phyloP scores from a whole-genome alignment of 2,329 filamentous ascomycete genomes.

The Cadophora gregata region DNA sequence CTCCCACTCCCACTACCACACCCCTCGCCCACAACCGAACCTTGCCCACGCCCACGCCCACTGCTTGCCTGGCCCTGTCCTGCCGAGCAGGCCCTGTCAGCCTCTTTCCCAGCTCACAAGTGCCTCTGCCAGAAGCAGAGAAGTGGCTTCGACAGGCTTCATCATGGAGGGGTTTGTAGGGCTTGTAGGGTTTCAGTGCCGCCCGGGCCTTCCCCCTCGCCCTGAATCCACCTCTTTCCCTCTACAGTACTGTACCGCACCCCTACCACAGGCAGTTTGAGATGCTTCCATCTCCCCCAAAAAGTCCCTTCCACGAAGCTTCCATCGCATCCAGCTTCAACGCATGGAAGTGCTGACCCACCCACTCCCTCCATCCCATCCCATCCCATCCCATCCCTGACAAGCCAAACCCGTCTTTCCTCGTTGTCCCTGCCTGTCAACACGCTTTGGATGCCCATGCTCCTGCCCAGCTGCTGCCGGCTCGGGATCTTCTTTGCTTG shows the following conservation, averaged over 20 bases:
- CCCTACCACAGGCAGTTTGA: constrained; percentile 1
- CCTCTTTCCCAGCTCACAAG: constrained; percentile 13
- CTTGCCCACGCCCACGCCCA: neutral
- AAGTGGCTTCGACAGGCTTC: neutral
- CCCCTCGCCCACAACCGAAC: neutral
- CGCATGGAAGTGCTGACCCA: constrained; percentile 11
- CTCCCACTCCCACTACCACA: neutral
- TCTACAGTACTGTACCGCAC: no score
- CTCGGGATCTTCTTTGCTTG: constrained; percentile 32
- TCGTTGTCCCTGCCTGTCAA: constrained; percentile 16
- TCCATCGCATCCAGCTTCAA: constrained; percentile 19
- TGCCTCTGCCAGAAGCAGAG: constrained; percentile 14
- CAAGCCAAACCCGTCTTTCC: constrained; percentile 1
- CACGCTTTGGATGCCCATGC: constrained; percentile 6
- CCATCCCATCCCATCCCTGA: constrained; percentile 18
- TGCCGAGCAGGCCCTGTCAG: constrained; percentile 18
- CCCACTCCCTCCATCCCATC: constrained; percentile 2
- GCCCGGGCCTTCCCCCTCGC: constrained; percentile 2
- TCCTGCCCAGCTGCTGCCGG: constrained; percentile 21
- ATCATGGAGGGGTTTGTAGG: neutral
- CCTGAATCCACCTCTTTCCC: neutral
- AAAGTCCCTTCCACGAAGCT: constrained; percentile 7
- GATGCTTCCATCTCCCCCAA: constrained; percentile 12
- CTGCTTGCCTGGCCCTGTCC: neutral
- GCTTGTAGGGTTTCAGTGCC: constrained; percentile 13